Evolutionary conservation across 1,284 basidiomycete genomes (phyloP), one percentile per base, ranked within the genome.

Genomic region (Peniophora sp.): DNA sequence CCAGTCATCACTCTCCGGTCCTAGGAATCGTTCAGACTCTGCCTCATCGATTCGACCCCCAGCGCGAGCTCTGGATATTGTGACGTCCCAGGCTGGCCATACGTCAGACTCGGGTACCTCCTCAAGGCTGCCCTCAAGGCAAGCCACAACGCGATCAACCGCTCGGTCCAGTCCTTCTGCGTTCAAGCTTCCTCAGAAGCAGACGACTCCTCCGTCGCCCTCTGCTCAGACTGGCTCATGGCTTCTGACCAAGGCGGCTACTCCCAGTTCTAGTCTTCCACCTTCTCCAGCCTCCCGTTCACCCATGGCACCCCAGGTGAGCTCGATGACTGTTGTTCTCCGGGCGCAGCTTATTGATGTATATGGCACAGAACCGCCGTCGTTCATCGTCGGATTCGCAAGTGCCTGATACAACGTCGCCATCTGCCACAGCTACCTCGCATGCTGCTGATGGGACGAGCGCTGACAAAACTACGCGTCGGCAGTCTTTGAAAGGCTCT

Each of bases 351-450:
- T 8, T 20, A 23, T n/a, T 45, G 6, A 45, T 10, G 10, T 45
- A 22, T 20, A 10, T 16, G 10, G 9, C 24, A 25, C 23, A 47
- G 47, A 19, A 36, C 20, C 54, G 55, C 32, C 54, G 54, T 2
- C 55, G 55, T 22, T 49, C 55, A 23, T 50, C 55, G 9, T 56
- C 55, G 9, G 55, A 56, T 27, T 56, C 55, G 20, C 55, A 53
- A 19, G 50, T 45, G 2, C 47, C 49, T 16, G 44, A 45, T 19
- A 11, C 43, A 32, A 32, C 12, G 5, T 32, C 27, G 39, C 34
- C 27, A 1, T 36, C 48, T 24, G 35, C 35, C 39, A 44, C 11
- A 2, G 41, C 48, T 47, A 5, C 45, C 2, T 47, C 43, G n/a
- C 45, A 27, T 49, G 17, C 44, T n/a, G 20, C 20, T 24, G 23